phyloP scores from a whole-genome alignment of 139 green algal genomes.

The Spirogloea muscicola region DNA sequence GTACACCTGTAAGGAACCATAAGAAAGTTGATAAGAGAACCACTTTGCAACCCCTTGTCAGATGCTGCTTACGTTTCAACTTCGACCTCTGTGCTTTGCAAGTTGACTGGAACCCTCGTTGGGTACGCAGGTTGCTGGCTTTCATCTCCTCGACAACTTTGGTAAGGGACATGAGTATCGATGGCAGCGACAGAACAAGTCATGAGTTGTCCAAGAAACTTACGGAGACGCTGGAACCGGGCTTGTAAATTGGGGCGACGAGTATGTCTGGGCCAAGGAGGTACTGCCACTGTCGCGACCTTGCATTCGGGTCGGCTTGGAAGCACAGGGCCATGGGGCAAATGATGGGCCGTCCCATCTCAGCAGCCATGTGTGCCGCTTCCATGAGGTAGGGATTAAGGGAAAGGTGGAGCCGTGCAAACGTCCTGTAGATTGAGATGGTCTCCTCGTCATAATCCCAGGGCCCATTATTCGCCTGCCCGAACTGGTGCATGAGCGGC shows the following conservation, averaged over 20 bases:
- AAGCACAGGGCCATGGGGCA: conserved; percentile 15
- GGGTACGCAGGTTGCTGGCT: too few species aligned
- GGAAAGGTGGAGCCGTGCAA: conserved; percentile 2
- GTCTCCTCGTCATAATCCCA: conserved; percentile 4
- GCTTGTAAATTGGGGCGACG: background rate
- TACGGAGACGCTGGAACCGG: background rate
- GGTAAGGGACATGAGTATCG: too few species aligned
- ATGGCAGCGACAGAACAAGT: too few species aligned
- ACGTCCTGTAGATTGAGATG: conserved; percentile 5
- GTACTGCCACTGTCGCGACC: background rate
- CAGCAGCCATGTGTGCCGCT: background rate
- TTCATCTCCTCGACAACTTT: too few species aligned
- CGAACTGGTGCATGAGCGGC: conserved; percentile 24
- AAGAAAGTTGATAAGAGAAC: too few species aligned
- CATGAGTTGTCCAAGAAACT: too few species aligned
- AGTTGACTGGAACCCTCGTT: too few species aligned
- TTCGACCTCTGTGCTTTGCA: too few species aligned
- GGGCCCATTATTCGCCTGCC: conserved; percentile 12
- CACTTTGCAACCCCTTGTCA: too few species aligned
- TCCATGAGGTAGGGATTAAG: background rate
- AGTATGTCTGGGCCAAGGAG: background rate
- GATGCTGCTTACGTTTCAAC: too few species aligned
- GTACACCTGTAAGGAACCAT: background rate
- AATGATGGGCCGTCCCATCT: background rate
- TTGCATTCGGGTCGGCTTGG: background rate